Evolutionary conservation across 176 grass and related monocot species (phyloP).

Genomic region (Sorghum bicolor): Sorghum_bicolor_NCBIv3 NC_012873.2:6160001-6160500

Average conservation of each 20-base stretch:
- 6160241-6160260: slow-evolving; percentile 47
- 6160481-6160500: slow-evolving; percentile 77
- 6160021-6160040: slow-evolving; percentile 57
- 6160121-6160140: slow-evolving; percentile 56
- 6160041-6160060: slow-evolving; percentile 51
- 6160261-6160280: slow-evolving; percentile 29
- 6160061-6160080: slow-evolving; percentile 46
- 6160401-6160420: slow-evolving; percentile 36
- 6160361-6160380: slow-evolving; percentile 19
- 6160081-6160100: slow-evolving; percentile 54
- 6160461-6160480: slow-evolving; percentile 89
- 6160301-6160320: slow-evolving; percentile 25
- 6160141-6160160: slow-evolving; percentile 51
- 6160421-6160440: slow-evolving; percentile 23
- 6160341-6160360: slow-evolving; percentile 16
- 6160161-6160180: slow-evolving; percentile 63
- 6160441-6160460: slow-evolving; percentile 73
- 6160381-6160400: neutral
- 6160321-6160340: slow-evolving; percentile 10
- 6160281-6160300: slow-evolving; percentile 32
- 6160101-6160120: slow-evolving; percentile 57
- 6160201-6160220: slow-evolving; percentile 47
- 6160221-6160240: slow-evolving; percentile 35
- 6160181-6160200: slow-evolving; percentile 45
- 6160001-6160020: slow-evolving; percentile 52